These are phyloP conservation scores for Saccharomyces hybrid DNA, from an alignment of 1,139 yeast species.

Conservation along the genomic window DNA sequence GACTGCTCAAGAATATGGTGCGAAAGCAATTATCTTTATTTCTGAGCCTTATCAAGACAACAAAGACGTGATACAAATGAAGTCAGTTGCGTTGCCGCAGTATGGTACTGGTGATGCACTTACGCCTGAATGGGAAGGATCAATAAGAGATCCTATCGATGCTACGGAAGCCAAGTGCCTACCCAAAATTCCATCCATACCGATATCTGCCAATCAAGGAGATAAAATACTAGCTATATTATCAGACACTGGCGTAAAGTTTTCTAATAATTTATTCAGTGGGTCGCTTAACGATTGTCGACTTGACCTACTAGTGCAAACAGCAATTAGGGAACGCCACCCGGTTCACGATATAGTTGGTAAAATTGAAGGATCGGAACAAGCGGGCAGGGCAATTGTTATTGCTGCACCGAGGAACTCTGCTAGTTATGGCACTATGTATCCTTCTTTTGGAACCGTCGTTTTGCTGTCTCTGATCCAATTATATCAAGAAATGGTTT, in stretches of 20 bases:
- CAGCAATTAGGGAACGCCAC: constrained; percentile 50
- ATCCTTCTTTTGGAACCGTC: constrained; percentile 71
- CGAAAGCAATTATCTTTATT: constrained; percentile 47
- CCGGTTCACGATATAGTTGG: constrained; percentile 76
- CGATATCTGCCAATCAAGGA: constrained; percentile 70
- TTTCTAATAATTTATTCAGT: constrained; percentile 34
- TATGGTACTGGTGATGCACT: constrained; percentile 70
- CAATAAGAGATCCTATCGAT: constrained; percentile 21
- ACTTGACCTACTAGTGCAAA: constrained; percentile 38
- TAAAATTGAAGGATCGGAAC: constrained; percentile 74
- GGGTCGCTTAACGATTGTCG: constrained; percentile 29
- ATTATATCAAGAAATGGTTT: constrained; percentile 59
- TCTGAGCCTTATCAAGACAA: constrained; percentile 23
- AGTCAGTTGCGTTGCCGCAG: constrained; percentile 60
- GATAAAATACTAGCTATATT: constrained; percentile 41
- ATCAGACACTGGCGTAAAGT: constrained; percentile 29
- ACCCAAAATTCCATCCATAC: constrained; percentile 69
- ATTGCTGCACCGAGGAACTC: constrained; percentile 85
- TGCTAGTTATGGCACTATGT: constrained; percentile 63
- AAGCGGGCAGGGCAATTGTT: constrained; percentile 61
- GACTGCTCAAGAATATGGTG: constrained; percentile 47
- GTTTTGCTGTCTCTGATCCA: constrained; percentile 66
- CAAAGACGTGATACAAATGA: constrained; percentile 49
- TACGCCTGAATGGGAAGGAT: constrained; percentile 66
- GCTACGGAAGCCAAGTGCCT: constrained; percentile 44